Conservation (phyloP, 225 moss, liverwort and hornwort species). For the Polytrichum formosum region DNA sequence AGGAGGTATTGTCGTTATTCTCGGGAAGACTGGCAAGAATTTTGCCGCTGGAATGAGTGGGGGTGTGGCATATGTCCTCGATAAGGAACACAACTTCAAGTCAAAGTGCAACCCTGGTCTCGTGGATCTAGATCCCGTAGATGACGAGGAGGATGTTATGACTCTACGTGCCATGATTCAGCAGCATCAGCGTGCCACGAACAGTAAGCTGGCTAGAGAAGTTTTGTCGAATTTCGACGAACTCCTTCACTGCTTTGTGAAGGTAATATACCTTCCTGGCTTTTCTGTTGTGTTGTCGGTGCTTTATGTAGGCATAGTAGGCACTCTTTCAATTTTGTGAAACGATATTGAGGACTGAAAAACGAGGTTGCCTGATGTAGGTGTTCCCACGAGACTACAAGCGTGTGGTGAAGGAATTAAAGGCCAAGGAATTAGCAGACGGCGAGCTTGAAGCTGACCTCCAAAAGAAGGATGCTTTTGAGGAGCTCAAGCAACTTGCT, state of each 20-base stretch:
- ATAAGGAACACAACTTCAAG: conserved; percentile 43
- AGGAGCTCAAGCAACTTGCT: conserved; percentile 44
- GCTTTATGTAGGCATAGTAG: background rate
- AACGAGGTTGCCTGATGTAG: conserved; percentile 7
- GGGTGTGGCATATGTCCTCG: conserved; percentile 65
- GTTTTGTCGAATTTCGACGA: conserved; percentile 52
- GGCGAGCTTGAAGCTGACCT: conserved; percentile 32
- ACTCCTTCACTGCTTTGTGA: conserved; percentile 56
- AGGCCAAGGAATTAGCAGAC: conserved; percentile 42
- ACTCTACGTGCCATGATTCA: conserved; percentile 65
- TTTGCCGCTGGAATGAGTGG: conserved; percentile 83
- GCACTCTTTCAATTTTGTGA: background rate
- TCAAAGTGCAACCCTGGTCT: conserved; percentile 59
- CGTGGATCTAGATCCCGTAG: conserved; percentile 64
- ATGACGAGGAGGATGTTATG: conserved; percentile 69
- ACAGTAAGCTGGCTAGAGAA: conserved; percentile 49
- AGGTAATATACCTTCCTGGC: conserved; percentile 6
- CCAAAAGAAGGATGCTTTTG: conserved; percentile 31
- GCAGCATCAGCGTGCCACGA: conserved; percentile 64
- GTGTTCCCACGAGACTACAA: conserved; percentile 82
- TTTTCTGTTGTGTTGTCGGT: background rate
- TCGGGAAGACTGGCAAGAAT: conserved; percentile 68
- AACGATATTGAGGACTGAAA: background rate
- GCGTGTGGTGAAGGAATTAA: conserved; percentile 58
- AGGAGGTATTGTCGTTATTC: conserved; percentile 61